phyloP scores from a whole-genome alignment of 2,329 filamentous ascomycete genomes.

The Microsporum ferrugineum region DNA sequence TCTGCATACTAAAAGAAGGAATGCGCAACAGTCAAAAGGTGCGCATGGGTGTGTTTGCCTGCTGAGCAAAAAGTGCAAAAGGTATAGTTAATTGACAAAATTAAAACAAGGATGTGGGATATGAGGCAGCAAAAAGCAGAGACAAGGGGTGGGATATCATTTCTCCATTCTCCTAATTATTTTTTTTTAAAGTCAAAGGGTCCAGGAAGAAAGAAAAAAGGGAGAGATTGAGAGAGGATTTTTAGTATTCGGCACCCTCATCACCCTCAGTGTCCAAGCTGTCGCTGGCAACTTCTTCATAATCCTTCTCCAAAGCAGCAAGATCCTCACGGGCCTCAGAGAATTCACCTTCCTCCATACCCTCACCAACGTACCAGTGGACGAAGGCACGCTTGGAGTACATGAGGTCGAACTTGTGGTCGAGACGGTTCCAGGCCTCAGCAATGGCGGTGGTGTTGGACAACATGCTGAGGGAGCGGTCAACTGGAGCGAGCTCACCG shows the following conservation, averaged over 20 bases:
- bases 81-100: constrained; percentile 3
- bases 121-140: neutral
- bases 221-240: neutral
- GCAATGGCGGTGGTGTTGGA: constrained; percentile 90
- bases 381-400: constrained; percentile 99
- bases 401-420: constrained; percentile 99
- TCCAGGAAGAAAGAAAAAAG: constrained; percentile 1
- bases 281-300: constrained; percentile 86
- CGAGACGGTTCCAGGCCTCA: constrained; percentile 93
- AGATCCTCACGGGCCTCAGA: constrained; percentile 97
- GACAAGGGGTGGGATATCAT: neutral
- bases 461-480: constrained; percentile 98
- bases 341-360: constrained; percentile 99
- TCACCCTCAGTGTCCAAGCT: constrained; percentile 52
- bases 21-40: neutral
- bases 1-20: neutral
- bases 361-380: constrained; percentile 99
- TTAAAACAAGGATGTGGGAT: neutral
- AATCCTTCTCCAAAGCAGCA: constrained; percentile 93
- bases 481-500: constrained; percentile 93
- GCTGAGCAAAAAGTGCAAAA: neutral
- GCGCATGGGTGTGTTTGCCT: neutral
- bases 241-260: constrained; percentile 30
- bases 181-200: neutral
- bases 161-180: constrained; percentile 3